phyloP scores from a whole-genome alignment of 805 yeast species.

The Cyberlindnera misumaiensis region DNA sequence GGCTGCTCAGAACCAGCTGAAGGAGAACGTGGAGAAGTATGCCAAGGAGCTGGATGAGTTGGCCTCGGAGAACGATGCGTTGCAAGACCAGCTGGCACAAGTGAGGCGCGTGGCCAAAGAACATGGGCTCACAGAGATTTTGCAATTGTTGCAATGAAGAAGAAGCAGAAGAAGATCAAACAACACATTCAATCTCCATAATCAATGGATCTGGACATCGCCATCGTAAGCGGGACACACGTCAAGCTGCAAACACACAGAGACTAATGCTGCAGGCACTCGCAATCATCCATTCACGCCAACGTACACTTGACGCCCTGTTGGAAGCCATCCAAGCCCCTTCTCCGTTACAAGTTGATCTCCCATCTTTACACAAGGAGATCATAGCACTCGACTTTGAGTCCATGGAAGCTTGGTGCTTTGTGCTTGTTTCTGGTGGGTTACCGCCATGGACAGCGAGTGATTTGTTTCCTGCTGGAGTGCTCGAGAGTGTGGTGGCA shows the following conservation, averaged over 20 bases:
- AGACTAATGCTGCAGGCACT: slow-evolving; percentile 8
- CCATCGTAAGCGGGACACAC: too few species aligned
- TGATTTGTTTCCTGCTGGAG: neutral
- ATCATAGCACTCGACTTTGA: neutral
- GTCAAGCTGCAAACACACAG: too few species aligned
- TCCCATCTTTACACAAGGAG: neutral
- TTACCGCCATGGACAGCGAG: neutral
- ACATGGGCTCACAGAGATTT: slow-evolving; percentile 1
- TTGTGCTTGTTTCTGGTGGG: neutral
- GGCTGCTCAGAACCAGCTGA: slow-evolving; percentile 60
- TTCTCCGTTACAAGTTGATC: too few species aligned
- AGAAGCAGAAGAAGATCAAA: neutral
- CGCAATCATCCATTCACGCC: slow-evolving; percentile 11
- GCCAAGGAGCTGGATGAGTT: slow-evolving; percentile 37
- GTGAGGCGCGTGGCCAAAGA: slow-evolving; percentile 1
- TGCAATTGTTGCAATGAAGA: neutral
- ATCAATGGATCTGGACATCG: neutral
- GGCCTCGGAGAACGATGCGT: slow-evolving; percentile 25
- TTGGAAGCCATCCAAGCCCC: slow-evolving; percentile 1
- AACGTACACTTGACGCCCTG: neutral
- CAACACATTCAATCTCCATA: neutral
- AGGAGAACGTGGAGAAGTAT: slow-evolving; percentile 48
- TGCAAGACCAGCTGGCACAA: slow-evolving; percentile 4
- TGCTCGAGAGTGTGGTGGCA: neutral
- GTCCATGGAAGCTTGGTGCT: slow-evolving; percentile 1